Evolutionary conservation across 2,329 filamentous ascomycete species (phyloP), one percentile per base, ranked within the genome.

Genomic region (Epichloe scottii): DNA sequence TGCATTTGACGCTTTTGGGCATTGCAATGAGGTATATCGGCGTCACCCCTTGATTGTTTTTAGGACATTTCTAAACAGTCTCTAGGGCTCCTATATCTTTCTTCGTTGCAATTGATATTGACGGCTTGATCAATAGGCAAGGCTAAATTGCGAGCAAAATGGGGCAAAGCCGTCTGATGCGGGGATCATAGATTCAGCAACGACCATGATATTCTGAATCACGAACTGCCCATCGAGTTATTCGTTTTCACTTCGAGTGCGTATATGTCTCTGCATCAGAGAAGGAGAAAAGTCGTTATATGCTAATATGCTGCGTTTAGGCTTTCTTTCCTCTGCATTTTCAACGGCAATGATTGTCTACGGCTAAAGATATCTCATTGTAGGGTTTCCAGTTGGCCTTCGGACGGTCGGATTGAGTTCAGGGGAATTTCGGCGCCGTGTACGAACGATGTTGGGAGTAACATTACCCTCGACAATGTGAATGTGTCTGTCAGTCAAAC

Each of bases 361-460:
- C 21, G 21, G 21, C 21, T 21, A 21, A 4, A 1, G 21, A 21
- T 21, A 21, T 21, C 3, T 21, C 4, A 21, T 21, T 21, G 21
- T 21, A 21, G 21, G 21, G 21, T 21, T 21, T n/a, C n/a, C n/a
- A n/a, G n/a, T 5, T 68, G 64, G 64, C 64, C 65, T 1, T 19
- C 49, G 1, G 42, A 45, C 4, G 64, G 65, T 1, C 35, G 19
- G 5, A 56, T 68, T 23, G 54, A 62, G 30, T 52, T 66, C 26
- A 46, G 54, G 3, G 52, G 54, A 8, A 54, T 67, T 1, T 60
- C 56, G 5, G 65, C 63, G 7, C 58, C 56, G 4, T 66, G 66
- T 41, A 4, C 39, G 7, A 48, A 15, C 14, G 30, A 15, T 17
- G 33, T 38, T 15, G 42, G 37, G 17, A 46, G 41, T 12, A 41